Base-by-base conservation (phyloP, 192 early-diverging fungal genomes). In the Linnemannia hyalina region DNA sequence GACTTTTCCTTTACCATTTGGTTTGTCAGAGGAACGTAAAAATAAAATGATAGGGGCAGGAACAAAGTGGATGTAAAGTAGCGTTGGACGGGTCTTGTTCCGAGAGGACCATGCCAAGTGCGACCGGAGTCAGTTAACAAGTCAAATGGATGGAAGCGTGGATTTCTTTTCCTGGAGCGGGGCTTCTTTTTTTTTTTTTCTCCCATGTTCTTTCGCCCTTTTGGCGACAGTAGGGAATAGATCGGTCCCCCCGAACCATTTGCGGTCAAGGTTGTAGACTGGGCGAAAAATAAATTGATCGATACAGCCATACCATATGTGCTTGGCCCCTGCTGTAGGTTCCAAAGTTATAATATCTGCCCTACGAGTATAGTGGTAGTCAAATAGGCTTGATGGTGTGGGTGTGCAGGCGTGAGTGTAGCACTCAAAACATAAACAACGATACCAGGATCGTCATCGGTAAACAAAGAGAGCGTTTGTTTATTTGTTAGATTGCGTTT, bases 171-270 rank as follows among this genome's bases (percentile, higher is more conserved):
- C 44, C 44, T 46, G 9, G 44, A 42, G 40, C 38, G 40, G 69
- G 40, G 40, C 40, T 55, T 55, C 44, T 32, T 74, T 74, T 22
- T 49, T 38, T 9, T 71, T 71, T 35, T 18, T 16, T 38, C 26
- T 40, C 60, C 46, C 13, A n/a, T 73, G 22, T 73, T 57, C 74
- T 75, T 75, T 75, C 4, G 74, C 74, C 74, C 74, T 75, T 75
- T 75, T 75, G 74, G 55, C 74, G 74, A 52, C 1, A 6, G 2
- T n/a, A 20, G 26, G 47, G 10, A 41, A 29, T 16, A 32, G 46
- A 54, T 52, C 54, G 32, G 74, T 52, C 54, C 8, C 26, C 11
- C 20, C 10, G 52, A 18, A 54, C 42, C 46, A 74, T 49, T 35
- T 32, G 15, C 32, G 41, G 41, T 11, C 68, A 40, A 13, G 32